These are phyloP conservation scores for Didymella pinodella DNA, from an alignment of 2,329 filamentous ascomycete genomes.

Conservation along the genomic window DNA sequence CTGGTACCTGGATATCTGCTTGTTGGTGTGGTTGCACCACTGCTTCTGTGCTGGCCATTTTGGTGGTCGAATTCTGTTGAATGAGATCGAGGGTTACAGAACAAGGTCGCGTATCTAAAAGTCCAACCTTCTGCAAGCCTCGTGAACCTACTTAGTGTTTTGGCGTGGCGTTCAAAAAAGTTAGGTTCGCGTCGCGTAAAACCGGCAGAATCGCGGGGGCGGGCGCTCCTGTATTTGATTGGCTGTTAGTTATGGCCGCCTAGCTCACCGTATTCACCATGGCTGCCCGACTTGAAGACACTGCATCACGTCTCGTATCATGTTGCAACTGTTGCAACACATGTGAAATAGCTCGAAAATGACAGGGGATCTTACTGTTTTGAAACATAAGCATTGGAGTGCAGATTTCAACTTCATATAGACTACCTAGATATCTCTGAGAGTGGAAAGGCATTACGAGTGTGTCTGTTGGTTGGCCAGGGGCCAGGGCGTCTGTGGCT, in stretches of 20 bases:
- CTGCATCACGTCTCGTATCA: not conserved
- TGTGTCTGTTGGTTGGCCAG: not conserved
- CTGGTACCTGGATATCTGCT: slow-evolving; percentile 11
- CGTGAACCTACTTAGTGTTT: not conserved
- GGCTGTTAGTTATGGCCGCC: not conserved
- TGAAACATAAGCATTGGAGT: not conserved
- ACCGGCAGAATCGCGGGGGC: slow-evolving; percentile 16
- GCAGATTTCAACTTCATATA: not conserved
- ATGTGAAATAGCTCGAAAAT: not conserved
- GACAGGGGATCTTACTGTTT: too few species aligned
- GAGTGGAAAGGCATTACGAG: not conserved
- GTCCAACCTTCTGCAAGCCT: not conserved
- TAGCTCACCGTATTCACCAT: not conserved
- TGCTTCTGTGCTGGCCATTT: slow-evolving; percentile 27
- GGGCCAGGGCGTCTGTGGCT: not conserved
- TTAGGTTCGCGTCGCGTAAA: slow-evolving; percentile 12
- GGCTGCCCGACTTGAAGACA: not conserved
- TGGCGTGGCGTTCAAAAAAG: slow-evolving; percentile 19
- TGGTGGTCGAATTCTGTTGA: not conserved
- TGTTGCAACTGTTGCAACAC: not conserved
- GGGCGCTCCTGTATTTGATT: not conserved
- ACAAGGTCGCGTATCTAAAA: not conserved
- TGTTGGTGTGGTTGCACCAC: slow-evolving; percentile 18
- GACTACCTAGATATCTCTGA: not conserved
- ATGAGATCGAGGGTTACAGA: not conserved